Evolutionary conservation across 257 asterid genomes (phyloP).

Genomic region (Echites panduratus): DNA sequence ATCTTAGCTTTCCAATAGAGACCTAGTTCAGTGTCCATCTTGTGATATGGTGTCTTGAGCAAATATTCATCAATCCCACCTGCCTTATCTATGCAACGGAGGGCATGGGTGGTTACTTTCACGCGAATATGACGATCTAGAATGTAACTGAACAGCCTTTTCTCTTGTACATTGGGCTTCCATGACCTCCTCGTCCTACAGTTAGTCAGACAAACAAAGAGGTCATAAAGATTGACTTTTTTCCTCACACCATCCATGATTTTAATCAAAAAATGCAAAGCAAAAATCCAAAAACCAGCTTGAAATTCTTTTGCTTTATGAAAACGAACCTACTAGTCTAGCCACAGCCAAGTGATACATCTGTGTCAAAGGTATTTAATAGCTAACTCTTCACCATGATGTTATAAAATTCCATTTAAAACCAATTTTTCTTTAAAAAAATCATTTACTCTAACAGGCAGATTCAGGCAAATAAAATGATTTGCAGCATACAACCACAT

Average conservation of each 20-base stretch:
- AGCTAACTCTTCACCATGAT: not conserved
- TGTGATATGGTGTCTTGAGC: constrained; percentile 82
- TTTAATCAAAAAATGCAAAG: not conserved
- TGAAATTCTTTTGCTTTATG: not conserved
- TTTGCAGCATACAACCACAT: not conserved
- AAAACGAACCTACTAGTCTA: not conserved
- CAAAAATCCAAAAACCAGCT: not conserved
- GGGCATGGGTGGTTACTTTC: constrained; percentile 84
- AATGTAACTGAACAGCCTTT: constrained; percentile 86
- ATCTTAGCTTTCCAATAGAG: constrained; percentile 86
- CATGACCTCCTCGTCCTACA: constrained; percentile 75
- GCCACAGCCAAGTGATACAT: not conserved
- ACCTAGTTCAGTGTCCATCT: constrained; percentile 88
- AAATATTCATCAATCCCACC: constrained; percentile 94
- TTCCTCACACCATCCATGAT: not conserved
- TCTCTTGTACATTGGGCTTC: constrained; percentile 90
- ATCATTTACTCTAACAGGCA: not conserved
- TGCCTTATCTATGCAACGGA: constrained; percentile 95
- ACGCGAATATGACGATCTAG: constrained; percentile 79
- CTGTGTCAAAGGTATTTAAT: not conserved
- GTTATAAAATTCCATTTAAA: not conserved
- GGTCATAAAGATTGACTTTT: constrained; percentile 15
- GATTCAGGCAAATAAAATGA: not conserved
- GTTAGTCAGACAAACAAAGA: constrained; percentile 16
- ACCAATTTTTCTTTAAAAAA: not conserved